Percentiles rank a stretch among this genome's conserved stretches.
Conservation (phyloP, 2,329 filamentous ascomycete genomes). For the Sordariomycetes sp. region DNA sequence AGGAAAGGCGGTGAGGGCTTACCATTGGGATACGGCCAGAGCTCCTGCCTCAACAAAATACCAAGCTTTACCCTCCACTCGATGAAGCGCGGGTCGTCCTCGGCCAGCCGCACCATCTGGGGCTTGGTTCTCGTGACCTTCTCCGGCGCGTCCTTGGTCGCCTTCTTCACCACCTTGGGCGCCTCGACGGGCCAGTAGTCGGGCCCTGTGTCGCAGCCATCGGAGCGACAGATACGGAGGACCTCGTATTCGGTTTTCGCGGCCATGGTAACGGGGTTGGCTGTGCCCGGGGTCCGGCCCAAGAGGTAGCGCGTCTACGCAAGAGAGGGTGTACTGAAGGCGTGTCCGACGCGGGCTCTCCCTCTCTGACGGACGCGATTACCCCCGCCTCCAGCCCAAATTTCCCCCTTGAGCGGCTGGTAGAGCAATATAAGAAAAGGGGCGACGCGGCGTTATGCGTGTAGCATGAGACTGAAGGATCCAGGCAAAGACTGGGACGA, state of each 20-base stretch:
- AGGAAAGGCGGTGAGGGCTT: conserved; percentile 9
- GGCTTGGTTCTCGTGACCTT: conserved; percentile 27
- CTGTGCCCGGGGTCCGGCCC: neutral
- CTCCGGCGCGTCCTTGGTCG: conserved; percentile 22
- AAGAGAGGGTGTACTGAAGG: neutral
- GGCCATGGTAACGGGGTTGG: neutral
- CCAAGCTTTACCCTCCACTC: conserved; percentile 35
- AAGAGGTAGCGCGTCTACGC: neutral
- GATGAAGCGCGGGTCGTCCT: conserved; percentile 30
- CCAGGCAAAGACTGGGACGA: too few relatives aligned
- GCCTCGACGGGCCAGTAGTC: conserved; percentile 29
- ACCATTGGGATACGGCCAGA: conserved; percentile 28
- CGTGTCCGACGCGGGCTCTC: neutral
- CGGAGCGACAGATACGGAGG: conserved; percentile 27
- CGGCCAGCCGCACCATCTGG: conserved; percentile 29
- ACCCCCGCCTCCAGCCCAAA: neutral
- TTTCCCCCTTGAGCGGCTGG: too few relatives aligned
- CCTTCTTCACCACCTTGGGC: conserved; percentile 20
- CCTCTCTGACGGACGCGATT: neutral
- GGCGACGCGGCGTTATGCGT: too few relatives aligned
- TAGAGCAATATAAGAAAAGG: too few relatives aligned
- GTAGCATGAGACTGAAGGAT: too few relatives aligned
- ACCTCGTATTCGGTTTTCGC: neutral
- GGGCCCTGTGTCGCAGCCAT: conserved; percentile 32
- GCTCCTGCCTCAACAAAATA: conserved; percentile 32